Percentiles rank a stretch among this genome's conserved stretches.
Conservation (phyloP, 192 early-diverging fungal species). For the Coemansia javaensis region DNA sequence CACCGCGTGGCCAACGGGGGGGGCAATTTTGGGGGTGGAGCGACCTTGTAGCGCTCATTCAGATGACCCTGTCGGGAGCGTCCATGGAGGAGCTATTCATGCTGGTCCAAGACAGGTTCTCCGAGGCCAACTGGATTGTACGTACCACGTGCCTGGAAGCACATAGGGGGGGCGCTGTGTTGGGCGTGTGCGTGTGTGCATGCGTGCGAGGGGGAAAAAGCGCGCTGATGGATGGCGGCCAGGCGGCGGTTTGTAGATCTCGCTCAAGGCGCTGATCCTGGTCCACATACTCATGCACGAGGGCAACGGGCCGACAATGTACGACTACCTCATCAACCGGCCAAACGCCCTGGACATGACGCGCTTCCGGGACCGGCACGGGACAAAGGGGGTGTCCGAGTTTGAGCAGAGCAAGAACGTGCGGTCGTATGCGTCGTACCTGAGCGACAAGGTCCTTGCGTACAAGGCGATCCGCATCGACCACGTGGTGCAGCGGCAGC, state of each 20-base stretch:
- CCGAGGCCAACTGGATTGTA: slow-evolving; percentile 53
- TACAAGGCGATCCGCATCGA: slow-evolving; percentile 50
- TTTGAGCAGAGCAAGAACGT: slow-evolving; percentile 56
- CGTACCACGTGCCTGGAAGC: slow-evolving; percentile 4
- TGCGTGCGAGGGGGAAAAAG: background rate
- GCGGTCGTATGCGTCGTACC: slow-evolving; percentile 46
- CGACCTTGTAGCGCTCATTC: slow-evolving; percentile 39
- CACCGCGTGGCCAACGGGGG: too few species aligned
- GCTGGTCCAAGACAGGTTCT: slow-evolving; percentile 49
- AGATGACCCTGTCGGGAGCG: slow-evolving; percentile 45
- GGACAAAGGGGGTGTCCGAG: slow-evolving; percentile 47
- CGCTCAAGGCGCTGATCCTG: slow-evolving; percentile 52
- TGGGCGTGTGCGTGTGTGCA: background rate
- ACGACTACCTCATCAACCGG: slow-evolving; percentile 39
- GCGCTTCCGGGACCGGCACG: slow-evolving; percentile 49
- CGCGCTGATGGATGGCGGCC: background rate
- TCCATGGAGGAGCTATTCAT: slow-evolving; percentile 51
- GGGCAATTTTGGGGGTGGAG: too few species aligned
- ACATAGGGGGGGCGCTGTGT: too few species aligned
- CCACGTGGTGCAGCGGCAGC: slow-evolving; percentile 42
- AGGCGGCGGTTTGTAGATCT: slow-evolving; percentile 15
- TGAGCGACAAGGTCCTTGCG: slow-evolving; percentile 47
- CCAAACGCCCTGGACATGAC: slow-evolving; percentile 44
- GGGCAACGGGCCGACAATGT: slow-evolving; percentile 35
- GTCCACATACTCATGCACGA: slow-evolving; percentile 52